Evolutionary conservation across 495 filamentous ascomycete species (phyloP).

Genomic region (Gamarada debralockiae): DNA sequence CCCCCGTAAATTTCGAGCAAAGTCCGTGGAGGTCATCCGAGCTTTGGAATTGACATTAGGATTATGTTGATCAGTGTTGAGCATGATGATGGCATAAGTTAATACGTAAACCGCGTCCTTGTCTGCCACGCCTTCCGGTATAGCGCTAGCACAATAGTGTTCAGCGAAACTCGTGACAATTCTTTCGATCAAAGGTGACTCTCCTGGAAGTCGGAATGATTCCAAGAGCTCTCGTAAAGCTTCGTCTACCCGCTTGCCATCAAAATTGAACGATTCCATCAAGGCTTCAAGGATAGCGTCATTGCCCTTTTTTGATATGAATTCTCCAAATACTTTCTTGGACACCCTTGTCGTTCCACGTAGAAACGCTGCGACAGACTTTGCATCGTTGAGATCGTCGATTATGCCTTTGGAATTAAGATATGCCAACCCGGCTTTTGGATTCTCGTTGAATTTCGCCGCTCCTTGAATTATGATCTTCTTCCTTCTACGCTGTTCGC

Average conservation of each 20-base stretch:
- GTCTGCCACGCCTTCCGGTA: conserved; percentile 73
- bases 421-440: conserved; percentile 84
- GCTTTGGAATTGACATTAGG: conserved; percentile 77
- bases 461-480: conserved; percentile 84
- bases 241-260: conserved; percentile 81
- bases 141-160: conserved; percentile 72
- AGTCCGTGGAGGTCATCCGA: conserved; percentile 79
- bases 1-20: conserved; percentile 82
- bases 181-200: conserved; percentile 87
- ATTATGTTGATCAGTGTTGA: conserved; percentile 94
- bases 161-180: conserved; percentile 85
- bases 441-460: conserved; percentile 91
- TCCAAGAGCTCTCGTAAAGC: conserved; percentile 82
- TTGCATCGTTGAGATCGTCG: conserved; percentile 64
- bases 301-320: conserved; percentile 83
- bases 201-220: conserved; percentile 91
- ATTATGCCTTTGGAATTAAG: conserved; percentile 83
- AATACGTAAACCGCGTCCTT: conserved; percentile 89
- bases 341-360: conserved; percentile 82
- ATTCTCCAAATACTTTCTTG: conserved; percentile 89
- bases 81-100: conserved; percentile 93
- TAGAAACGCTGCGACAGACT: conserved; percentile 73
- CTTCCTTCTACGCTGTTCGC: conserved; percentile 71
- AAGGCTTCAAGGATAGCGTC: conserved; percentile 78
- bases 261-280: conserved; percentile 81